Evolutionary conservation across 208 protist species (phyloP).

Genomic region (Porcisia deanei): DNA sequence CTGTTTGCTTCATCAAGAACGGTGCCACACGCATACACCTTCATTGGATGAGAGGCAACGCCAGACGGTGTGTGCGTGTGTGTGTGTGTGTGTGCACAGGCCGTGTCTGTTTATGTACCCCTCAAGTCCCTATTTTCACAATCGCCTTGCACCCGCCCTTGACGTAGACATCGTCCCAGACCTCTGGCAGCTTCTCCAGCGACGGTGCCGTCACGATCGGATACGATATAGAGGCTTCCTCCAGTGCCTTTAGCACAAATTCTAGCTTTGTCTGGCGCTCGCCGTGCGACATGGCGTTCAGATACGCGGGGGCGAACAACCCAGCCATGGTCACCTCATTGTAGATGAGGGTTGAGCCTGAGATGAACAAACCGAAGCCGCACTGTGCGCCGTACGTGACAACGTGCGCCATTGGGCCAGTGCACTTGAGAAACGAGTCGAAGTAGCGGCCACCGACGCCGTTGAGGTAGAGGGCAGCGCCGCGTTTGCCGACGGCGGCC

Average conservation of each 20-base stretch:
- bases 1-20: neutral
- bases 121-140: conserved; percentile 34
- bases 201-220: conserved; percentile 44
- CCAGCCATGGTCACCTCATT: conserved; percentile 79
- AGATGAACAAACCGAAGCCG: conserved; percentile 68
- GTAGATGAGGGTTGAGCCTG: conserved; percentile 66
- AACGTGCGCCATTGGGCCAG: conserved; percentile 51
- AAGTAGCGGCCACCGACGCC: conserved; percentile 72
- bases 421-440: conserved; percentile 64
- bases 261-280: conserved; percentile 72
- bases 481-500: conserved; percentile 35
- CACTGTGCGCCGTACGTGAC: conserved; percentile 84
- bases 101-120: no score
- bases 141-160: conserved; percentile 68
- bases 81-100: no score
- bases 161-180: conserved; percentile 79
- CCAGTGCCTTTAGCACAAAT: conserved; percentile 52
- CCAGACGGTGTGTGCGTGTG: no score
- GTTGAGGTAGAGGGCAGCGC: conserved; percentile 65
- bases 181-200: conserved; percentile 60
- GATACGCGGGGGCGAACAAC: conserved; percentile 60
- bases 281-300: conserved; percentile 39
- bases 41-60: no score
- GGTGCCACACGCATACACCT: neutral
- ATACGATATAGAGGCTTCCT: conserved; percentile 45